These are phyloP conservation scores for Penicillium sclerotigenum DNA, from an alignment of 2,329 filamentous ascomycete species.

Conservation along the genomic window DNA sequence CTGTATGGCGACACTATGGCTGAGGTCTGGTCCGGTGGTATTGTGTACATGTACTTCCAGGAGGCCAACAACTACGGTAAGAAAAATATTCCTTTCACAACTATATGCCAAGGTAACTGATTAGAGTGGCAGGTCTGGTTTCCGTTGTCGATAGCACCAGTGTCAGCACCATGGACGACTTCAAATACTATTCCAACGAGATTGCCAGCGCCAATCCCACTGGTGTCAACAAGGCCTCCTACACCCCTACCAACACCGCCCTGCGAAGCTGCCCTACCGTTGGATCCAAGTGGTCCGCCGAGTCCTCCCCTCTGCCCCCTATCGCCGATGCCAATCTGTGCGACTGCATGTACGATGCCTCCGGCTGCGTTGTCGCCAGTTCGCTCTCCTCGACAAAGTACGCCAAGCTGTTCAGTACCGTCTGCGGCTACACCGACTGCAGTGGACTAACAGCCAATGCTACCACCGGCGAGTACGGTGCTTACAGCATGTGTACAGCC, in stretches of 20 bases:
- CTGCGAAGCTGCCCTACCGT: slow-evolving; percentile 66
- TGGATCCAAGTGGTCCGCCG: slow-evolving; percentile 64
- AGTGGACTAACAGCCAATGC: slow-evolving; percentile 39
- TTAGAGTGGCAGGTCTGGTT: slow-evolving; percentile 51
- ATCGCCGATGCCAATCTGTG: slow-evolving; percentile 74
- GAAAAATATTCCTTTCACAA: background rate
- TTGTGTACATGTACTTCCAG: slow-evolving; percentile 97
- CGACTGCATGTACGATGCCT: slow-evolving; percentile 72
- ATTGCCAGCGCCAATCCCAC: slow-evolving; percentile 66
- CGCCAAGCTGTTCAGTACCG: slow-evolving; percentile 58
- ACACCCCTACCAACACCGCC: slow-evolving; percentile 68
- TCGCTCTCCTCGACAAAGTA: slow-evolving; percentile 23
- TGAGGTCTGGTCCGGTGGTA: slow-evolving; percentile 82
- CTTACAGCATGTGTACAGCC: slow-evolving; percentile 47
- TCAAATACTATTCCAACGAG: slow-evolving; percentile 65
- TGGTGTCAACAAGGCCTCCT: slow-evolving; percentile 61
- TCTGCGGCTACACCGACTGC: slow-evolving; percentile 44
- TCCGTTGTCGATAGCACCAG: slow-evolving; percentile 56
- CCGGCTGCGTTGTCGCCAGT: slow-evolving; percentile 65
- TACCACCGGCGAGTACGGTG: slow-evolving; percentile 44
- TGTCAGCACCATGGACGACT: slow-evolving; percentile 69
- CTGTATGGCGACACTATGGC: slow-evolving; percentile 80
- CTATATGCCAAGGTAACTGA: background rate
- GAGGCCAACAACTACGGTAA: slow-evolving; percentile 65
- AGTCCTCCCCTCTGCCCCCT: slow-evolving; percentile 65